phyloP scores from a whole-genome alignment of 1,284 basidiomycete genomes.

The Ganoderma lingzhi region DNA sequence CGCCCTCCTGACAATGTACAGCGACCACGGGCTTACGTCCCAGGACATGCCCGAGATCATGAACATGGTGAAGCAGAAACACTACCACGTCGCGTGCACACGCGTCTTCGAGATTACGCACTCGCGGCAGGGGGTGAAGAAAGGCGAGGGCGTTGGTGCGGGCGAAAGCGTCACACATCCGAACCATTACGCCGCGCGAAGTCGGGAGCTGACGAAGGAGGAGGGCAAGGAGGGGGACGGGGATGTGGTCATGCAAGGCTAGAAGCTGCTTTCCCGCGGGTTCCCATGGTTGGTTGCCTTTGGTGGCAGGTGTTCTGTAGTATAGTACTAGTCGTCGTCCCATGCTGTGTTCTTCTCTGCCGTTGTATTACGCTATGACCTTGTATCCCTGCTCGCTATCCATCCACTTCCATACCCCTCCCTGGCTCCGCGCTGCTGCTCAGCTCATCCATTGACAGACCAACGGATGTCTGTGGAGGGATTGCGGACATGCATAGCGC shows the following conservation, averaged over 20 bases:
- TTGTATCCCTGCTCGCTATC: conserved; percentile 16
- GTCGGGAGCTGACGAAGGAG: conserved; percentile 68
- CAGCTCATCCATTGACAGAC: neutral
- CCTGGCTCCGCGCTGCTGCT: neutral
- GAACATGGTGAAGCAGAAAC: conserved; percentile 80
- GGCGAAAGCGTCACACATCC: conserved; percentile 96
- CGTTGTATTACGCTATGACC: conserved; percentile 12
- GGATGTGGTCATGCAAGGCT: conserved; percentile 42
- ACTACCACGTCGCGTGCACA: conserved; percentile 98
- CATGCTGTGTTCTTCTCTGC: conserved; percentile 14
- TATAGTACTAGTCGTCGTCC: conserved; percentile 14
- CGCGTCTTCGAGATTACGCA: conserved; percentile 97
- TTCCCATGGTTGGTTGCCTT: conserved; percentile 10
- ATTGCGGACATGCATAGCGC: neutral
- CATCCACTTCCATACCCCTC: neutral
- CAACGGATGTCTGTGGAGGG: neutral
- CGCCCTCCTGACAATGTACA: conserved; percentile 80
- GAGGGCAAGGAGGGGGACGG: conserved; percentile 42
- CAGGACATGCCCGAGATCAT: conserved; percentile 90
- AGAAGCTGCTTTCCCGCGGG: conserved; percentile 12
- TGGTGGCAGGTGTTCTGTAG: conserved; percentile 3
- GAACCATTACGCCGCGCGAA: conserved; percentile 83
- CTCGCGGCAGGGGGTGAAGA: conserved; percentile 74
- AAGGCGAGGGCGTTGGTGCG: conserved; percentile 88
- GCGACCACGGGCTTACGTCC: conserved; percentile 65